Evolutionary conservation across 495 filamentous ascomycete species (phyloP), one percentile per base, ranked within the genome.

Genomic region (Massariosphaeria phaeospora): DNA sequence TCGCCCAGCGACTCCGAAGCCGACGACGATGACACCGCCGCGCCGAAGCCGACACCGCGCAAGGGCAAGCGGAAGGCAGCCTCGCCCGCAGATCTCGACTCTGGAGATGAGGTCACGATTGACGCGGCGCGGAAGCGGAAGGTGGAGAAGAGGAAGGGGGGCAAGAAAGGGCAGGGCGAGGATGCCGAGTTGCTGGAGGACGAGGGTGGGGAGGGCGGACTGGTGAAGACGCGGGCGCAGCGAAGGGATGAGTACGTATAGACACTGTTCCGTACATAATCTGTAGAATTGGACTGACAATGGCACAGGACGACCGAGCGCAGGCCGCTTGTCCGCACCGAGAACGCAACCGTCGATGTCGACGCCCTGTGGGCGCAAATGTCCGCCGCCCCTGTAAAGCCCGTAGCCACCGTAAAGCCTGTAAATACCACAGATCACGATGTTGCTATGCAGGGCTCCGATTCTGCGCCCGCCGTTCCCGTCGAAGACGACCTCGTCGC

Each of bases 281-380:
- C 5, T n/a, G n/a, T n/a, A n/a, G n/a, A 31, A 29, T 30, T 50
- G 33, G 33, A 35, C 6, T 25, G 26, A 46, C 12, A n/a, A 23
- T 56, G 50, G 55, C 36, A 61, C 64, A 89, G 83, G 67, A 78
- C 81, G 57, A 76, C 79, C 67, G 80, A 86, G 63, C 79, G 76
- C 41, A 83, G 80, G 71, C 69, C 77, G n/a, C 69, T 83, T 27
- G 75, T 79, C 6, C 76, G 71, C 47, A 80, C 75, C 35, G 83
- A 83, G 4, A 84, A 81, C 2, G 84, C 85, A 8, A 95, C 91
- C 10, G 72, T 93, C 41, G 87, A 98, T 65, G 86, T 98, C n/a
- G 85, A 97, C 55, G 82, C 82, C 10, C 63, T 97, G 13, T 98
- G 93, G 93, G 79, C 77, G 25, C 77, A 81, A 61, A 88, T 98